Percentiles rank a stretch among this genome's conserved stretches.
Conservation (phyloP, 2,329 filamentous ascomycete species). For the Ophioceras dolichostomum region DNA sequence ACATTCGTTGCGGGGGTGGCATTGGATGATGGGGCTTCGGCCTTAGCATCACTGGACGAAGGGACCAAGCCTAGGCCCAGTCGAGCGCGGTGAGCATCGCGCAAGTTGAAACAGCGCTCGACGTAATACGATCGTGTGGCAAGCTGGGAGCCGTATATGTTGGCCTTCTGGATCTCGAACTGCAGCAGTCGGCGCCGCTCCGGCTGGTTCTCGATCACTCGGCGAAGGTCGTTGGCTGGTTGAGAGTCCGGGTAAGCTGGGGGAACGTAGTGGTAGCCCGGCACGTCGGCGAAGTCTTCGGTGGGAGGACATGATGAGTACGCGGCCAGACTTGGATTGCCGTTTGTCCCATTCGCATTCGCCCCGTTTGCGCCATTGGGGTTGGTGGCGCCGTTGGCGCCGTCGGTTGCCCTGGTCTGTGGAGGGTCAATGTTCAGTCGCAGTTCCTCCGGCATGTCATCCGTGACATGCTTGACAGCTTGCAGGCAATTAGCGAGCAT, state of each 20-base stretch:
- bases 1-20: conserved; percentile 15
- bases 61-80: no score
- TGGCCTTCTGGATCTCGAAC: conserved; percentile 85
- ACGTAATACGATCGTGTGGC: conserved; percentile 75
- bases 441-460: conserved; percentile 57
- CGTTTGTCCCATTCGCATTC: neutral
- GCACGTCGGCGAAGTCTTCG: conserved; percentile 22
- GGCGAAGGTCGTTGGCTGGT: conserved; percentile 36
- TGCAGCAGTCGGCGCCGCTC: conserved; percentile 47
- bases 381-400: conserved; percentile 1
- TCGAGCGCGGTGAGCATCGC: conserved; percentile 31
- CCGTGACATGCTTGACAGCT: conserved; percentile 56
- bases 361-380: neutral
- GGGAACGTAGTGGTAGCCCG: conserved; percentile 37
- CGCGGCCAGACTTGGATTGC: neutral
- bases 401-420: conserved; percentile 21
- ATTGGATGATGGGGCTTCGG: no score
- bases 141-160: conserved; percentile 73
- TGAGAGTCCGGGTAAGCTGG: conserved; percentile 32
- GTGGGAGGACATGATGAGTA: conserved; percentile 18
- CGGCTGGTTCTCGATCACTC: conserved; percentile 34
- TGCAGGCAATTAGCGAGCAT: conserved; percentile 60
- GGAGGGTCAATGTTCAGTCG: conserved; percentile 26
- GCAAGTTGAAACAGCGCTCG: conserved; percentile 71
- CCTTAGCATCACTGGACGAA: no score